These are phyloP conservation scores for Albugo laibachii DNA, from an alignment of 352 stramenopile genomes.

Conservation along the genomic window DNA sequence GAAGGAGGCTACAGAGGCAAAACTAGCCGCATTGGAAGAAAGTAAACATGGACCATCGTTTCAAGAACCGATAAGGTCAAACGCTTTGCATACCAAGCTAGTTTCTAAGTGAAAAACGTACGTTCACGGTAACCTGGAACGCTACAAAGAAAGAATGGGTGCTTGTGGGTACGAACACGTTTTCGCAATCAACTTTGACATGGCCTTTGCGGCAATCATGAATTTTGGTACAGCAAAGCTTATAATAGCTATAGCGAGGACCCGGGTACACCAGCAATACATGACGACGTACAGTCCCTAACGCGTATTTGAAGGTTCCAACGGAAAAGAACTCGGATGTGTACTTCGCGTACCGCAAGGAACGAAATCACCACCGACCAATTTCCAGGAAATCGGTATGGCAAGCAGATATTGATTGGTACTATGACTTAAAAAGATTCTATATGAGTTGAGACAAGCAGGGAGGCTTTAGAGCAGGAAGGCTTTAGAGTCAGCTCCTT, in stretches of 20 bases:
- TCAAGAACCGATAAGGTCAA: background rate
- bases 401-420: no score
- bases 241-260: background rate
- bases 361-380: background rate
- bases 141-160: background rate
- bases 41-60: background rate
- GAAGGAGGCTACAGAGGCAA: background rate
- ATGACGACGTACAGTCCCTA: background rate
- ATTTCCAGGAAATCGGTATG: no score
- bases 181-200: background rate
- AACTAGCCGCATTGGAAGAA: background rate
- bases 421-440: no score
- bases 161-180: background rate
- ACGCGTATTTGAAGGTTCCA: background rate
- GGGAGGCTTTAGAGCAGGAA: slow-evolving; percentile 1
- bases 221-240: slow-evolving; percentile 5
- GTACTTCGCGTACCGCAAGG: background rate
- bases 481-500: slow-evolving; percentile 6
- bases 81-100: background rate
- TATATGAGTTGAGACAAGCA: slow-evolving; percentile 11
- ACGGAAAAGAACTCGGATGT: background rate
- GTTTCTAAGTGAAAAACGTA: background rate
- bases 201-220: background rate
- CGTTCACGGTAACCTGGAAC: background rate
- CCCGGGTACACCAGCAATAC: background rate